These are phyloP conservation scores for Malbranchea cinnamomea DNA, from an alignment of 2,329 filamentous ascomycete species.

Conservation along the genomic window DNA sequence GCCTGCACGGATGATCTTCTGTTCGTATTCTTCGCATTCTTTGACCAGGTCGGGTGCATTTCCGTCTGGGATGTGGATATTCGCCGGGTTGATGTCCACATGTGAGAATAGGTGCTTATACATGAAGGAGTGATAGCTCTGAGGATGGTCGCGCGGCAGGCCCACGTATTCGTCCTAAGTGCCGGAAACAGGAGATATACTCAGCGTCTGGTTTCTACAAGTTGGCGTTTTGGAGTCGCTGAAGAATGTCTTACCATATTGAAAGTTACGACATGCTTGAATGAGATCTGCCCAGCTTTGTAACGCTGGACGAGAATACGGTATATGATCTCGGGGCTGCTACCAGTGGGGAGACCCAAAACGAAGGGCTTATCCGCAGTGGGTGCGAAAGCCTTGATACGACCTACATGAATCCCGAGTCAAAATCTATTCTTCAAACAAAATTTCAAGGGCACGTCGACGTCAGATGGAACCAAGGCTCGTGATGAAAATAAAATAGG, in stretches of 20 bases:
- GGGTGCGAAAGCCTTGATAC: constrained; percentile 63
- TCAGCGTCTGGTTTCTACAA: constrained; percentile 1
- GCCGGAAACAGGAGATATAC: constrained; percentile 2
- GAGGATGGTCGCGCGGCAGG: constrained; percentile 64
- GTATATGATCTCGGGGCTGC: constrained; percentile 66
- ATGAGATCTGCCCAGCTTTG: constrained; percentile 49
- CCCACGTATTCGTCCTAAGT: constrained; percentile 70
- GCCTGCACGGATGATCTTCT: constrained; percentile 55
- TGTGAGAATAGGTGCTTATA: constrained; percentile 84
- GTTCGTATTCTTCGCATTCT: constrained; percentile 68
- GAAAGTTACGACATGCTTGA: constrained; percentile 79
- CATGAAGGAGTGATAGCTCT: constrained; percentile 87
- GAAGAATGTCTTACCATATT: constrained; percentile 52
- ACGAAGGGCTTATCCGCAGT: constrained; percentile 62
- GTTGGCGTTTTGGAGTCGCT: constrained; percentile 1
- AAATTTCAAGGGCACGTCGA: too few species aligned
- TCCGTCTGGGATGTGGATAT: constrained; percentile 73
- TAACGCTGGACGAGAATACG: constrained; percentile 48
- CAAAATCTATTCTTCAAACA: too few species aligned
- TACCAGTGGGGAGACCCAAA: constrained; percentile 69
- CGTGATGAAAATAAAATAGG: too few species aligned
- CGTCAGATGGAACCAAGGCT: too few species aligned
- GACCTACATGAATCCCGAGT: constrained; percentile 43
- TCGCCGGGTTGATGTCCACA: constrained; percentile 64
- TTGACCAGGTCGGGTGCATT: constrained; percentile 60